Evolutionary conservation across 768 basidiomycete genomes (phyloP), one percentile per base, ranked within the genome.

Genomic region (Termitomyces sp.): DNA sequence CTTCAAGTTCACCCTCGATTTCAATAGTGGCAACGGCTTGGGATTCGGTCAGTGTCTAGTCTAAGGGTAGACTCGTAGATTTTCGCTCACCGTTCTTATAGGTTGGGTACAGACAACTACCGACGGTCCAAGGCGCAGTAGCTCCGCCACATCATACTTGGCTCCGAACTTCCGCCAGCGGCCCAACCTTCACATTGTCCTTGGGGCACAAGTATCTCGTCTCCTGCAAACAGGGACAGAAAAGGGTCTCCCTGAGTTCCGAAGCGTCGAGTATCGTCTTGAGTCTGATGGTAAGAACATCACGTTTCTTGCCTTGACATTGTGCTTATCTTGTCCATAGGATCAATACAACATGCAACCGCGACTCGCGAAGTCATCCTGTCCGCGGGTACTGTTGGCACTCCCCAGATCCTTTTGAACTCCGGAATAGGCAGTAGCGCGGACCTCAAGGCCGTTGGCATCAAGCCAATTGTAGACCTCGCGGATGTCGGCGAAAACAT

Each of bases 401-500:
- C 74, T 4, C 74, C 76, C 3, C 65, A 66, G 16, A 68, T 76
- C 24, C 65, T 76, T 9, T 35, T 74, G 55, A 68, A 71, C 44
- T 75, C 75, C 9, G 75, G 75, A 20, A 76, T 78, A 53, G 76
- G 76, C 18, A 62, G 69, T 35, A 22, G 55, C 3, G 44, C 44
- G 5, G 58, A 55, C 20, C 64, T 75, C 2, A 54, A 55, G 15
- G 44, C 63, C 3, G 22, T 73, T 4, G 70, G 69, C 11, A 57
- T 73, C 45, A 55, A 60, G 45, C 63, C 72, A 13, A 32, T 73
- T 8, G 59, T 78, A 8, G 39, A 75, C 57, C 63, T 73, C 15
- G 75, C 75, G 1, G 68, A 68, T 56, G 78, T 79, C 2, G 78
- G 78, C 6, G 68, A 71, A 55, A 76, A 79, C 57, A 61, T 79